These are phyloP conservation scores for Macrophomina tecta DNA, from an alignment of 2,329 filamentous ascomycete species.

Conservation along the genomic window DNA sequence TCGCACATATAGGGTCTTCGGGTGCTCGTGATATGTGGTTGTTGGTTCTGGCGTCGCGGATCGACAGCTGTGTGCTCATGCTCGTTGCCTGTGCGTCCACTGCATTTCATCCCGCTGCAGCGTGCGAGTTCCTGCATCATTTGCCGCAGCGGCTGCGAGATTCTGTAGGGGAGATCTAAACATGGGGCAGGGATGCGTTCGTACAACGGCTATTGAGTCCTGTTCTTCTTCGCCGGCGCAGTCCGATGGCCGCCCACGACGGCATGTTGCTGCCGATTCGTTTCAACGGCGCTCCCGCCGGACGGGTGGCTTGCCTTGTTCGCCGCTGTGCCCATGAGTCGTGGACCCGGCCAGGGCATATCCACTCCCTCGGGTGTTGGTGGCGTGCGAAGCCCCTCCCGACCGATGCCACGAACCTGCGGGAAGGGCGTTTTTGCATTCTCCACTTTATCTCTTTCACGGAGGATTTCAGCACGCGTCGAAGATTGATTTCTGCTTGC, in stretches of 20 bases:
- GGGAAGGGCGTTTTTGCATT: neutral
- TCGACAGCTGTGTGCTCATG: neutral
- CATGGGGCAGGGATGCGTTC: too few relatives aligned
- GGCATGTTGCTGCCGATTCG: neutral
- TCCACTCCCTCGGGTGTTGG: conserved; percentile 2
- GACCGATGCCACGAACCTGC: too few relatives aligned
- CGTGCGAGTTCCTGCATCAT: neutral
- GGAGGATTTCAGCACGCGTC: neutral
- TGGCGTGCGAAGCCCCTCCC: neutral
- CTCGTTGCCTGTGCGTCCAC: neutral
- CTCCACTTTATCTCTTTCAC: neutral
- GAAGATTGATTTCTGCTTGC: neutral
- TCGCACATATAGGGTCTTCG: neutral
- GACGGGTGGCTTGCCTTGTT: conserved; percentile 10
- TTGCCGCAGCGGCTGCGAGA: neutral
- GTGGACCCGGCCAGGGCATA: neutral
- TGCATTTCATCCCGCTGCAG: neutral
- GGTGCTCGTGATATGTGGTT: neutral
- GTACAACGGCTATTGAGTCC: neutral
- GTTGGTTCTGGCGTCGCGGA: neutral
- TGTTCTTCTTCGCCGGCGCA: neutral
- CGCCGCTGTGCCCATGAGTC: neutral
- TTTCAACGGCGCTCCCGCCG: conserved; percentile 9
- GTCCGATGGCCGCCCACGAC: neutral
- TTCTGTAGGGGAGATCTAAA: neutral